Evolutionary conservation across 495 filamentous ascomycete genomes (phyloP), one percentile per base, ranked within the genome.

Genomic region (Chaetomium cochliodes): DNA sequence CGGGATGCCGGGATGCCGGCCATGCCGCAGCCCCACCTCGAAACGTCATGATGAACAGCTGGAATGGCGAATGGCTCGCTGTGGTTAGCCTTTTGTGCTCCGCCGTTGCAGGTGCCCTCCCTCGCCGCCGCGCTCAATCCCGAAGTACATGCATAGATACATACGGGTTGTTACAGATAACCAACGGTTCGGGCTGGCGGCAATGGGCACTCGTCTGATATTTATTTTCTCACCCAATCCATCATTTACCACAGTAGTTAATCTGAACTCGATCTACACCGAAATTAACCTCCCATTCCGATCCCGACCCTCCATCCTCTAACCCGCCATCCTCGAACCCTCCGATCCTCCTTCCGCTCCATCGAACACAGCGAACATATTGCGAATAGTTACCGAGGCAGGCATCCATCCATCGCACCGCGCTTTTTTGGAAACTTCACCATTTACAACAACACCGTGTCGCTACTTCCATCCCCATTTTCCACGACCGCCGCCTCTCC

Each of bases 31-130:
- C 60, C 23, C 53, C 51, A 49, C 44, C 30, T 61, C 25, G 33
- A 12, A 66, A 52, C 58, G 51, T 66, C 59, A 62, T 61, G 20
- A 39, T 15, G 44, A 12, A 22, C n/a, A 42, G 28, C 26, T 42
- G 33, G 58, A 60, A 64, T 50, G 42, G 26, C 23, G 13, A 28
- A 39, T 7, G 33, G 33, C 5, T 37, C 33, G 33, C 33, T 37
- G 33, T 37, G 8, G 1, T 37, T 37, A 3, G 28, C 3, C 1
- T 37, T 33, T 12, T 16, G 50, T 28, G 50, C 23, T 13, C 50
- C 25, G 20, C 15, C 25, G 50, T 12, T 1, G 4, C 28, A 30
- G 28, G 28, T 30, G 28, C 28, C 23, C 5, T 16, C 50, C 25
- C 13, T 28, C 50, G 23, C 23, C 16, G 50, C 50, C 25, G 50